Conservation (phyloP, 176 grass and related monocot genomes). For the Rhipidocladum racemiflorum region DNA sequence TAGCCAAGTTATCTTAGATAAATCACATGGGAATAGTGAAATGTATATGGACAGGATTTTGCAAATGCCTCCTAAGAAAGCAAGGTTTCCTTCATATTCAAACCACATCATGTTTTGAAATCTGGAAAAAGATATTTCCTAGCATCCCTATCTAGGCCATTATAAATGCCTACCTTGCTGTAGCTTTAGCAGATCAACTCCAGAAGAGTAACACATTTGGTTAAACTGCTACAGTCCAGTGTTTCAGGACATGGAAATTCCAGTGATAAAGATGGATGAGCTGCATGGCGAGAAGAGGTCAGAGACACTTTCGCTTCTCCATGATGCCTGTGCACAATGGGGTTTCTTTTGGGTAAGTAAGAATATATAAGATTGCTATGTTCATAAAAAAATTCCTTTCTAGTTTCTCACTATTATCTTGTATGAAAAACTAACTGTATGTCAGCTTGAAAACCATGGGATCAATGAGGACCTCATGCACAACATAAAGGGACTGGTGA, state of each 20-base stretch:
- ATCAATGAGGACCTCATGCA: constrained; percentile 48
- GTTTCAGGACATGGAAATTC: constrained; percentile 49
- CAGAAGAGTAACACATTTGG: constrained; percentile 15
- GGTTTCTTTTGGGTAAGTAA: constrained; percentile 71
- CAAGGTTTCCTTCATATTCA: constrained; percentile 27
- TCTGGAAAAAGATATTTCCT: constrained; percentile 22
- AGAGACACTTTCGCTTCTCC: constrained; percentile 52
- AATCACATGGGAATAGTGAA: constrained; percentile 35
- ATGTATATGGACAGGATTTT: constrained; percentile 44
- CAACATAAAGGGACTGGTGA: constrained; percentile 47
- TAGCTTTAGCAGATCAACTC: constrained; percentile 28
- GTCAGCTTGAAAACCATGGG: constrained; percentile 60
- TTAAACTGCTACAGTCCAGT: neutral
- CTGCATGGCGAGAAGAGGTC: constrained; percentile 42
- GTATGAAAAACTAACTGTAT: neutral
- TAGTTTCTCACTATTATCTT: constrained; percentile 16
- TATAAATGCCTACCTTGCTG: constrained; percentile 45
- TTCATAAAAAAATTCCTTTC: constrained; percentile 14
- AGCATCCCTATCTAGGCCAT: constrained; percentile 19
- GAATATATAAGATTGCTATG: constrained; percentile 6
- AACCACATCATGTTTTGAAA: constrained; percentile 13
- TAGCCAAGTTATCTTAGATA: constrained; percentile 33
- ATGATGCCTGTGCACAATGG: constrained; percentile 58
- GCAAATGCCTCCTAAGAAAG: constrained; percentile 26
- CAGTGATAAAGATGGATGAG: constrained; percentile 57